A percentile compares a stretch with the other conserved stretches of the same genome.
Evolutionary conservation across 345 rosid species (phyloP).

Genomic region (Iberis pinnata): DNA sequence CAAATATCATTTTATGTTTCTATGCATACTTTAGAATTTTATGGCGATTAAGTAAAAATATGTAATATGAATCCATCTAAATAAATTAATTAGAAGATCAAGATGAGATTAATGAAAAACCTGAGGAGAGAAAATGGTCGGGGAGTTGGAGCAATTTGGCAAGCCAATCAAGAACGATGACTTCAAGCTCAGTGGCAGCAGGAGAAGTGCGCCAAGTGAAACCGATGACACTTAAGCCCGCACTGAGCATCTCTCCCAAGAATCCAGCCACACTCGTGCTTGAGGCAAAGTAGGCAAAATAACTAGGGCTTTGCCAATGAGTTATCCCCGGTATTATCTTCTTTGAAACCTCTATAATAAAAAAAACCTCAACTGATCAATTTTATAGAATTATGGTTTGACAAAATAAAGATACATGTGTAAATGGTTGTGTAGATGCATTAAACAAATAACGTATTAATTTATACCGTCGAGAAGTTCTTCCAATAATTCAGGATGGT

Average conservation of each 20-base stretch:
- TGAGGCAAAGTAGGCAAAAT: slow-evolving; percentile 26
- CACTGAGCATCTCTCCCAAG: slow-evolving; percentile 28
- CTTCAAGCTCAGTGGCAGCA: slow-evolving; percentile 28
- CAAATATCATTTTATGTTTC: too few species aligned
- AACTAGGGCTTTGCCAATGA: slow-evolving; percentile 30
- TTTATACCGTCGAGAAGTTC: slow-evolving; percentile 25
- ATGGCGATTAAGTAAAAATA: too few species aligned
- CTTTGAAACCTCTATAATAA: slow-evolving; percentile 14
- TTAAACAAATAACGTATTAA: too few species aligned
- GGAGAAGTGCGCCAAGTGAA: slow-evolving; percentile 28
- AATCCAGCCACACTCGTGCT: slow-evolving; percentile 29
- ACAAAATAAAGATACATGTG: background rate
- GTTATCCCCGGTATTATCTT: slow-evolving; percentile 30
- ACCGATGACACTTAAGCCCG: slow-evolving; percentile 23
- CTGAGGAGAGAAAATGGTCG: slow-evolving; percentile 57
- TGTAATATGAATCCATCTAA: too few species aligned
- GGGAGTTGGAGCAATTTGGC: slow-evolving; percentile 73
- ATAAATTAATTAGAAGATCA: too few species aligned
- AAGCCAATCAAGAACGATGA: slow-evolving; percentile 74
- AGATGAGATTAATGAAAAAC: slow-evolving; percentile 18
- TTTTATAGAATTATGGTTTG: too few species aligned
- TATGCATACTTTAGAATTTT: too few species aligned
- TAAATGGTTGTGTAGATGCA: background rate
- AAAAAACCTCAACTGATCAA: too few species aligned
- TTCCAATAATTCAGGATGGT: slow-evolving; percentile 24